Conservation (phyloP, 2,329 filamentous ascomycete species). For the Erysiphe pisi region DNA sequence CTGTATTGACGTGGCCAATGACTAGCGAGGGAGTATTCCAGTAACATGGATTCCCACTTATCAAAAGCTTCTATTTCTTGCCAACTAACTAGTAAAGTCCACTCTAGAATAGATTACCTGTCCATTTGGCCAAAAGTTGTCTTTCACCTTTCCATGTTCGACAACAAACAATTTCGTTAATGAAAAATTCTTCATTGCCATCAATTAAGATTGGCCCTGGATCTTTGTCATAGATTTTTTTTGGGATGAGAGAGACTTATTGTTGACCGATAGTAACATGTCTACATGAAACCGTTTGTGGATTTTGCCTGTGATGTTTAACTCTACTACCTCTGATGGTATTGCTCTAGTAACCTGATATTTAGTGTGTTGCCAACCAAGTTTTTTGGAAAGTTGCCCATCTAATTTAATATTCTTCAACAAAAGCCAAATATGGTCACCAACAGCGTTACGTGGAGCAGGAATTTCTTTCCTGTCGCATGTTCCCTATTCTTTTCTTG, state of each 20-base stretch:
- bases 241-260: constrained; percentile 10
- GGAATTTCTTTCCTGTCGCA: not conserved
- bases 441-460: not conserved
- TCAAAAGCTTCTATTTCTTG: not conserved
- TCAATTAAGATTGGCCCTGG: not conserved
- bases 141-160: constrained; percentile 21
- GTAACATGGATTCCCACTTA: constrained; percentile 1
- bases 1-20: not conserved
- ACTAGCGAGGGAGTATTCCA: not conserved
- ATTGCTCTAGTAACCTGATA: constrained; percentile 1
- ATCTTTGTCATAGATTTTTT: not conserved
- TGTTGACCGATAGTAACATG: not conserved
- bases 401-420: constrained; percentile 5
- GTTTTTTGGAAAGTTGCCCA: constrained; percentile 4
- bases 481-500: not conserved
- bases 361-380: constrained; percentile 19
- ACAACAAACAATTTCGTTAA: not conserved
- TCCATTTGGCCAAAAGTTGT: constrained; percentile 4
- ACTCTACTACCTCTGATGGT: not conserved
- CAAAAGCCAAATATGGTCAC: constrained; percentile 5
- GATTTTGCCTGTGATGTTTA: not conserved
- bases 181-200: constrained; percentile 5
- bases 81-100: constrained; percentile 1
- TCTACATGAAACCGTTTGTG: constrained; percentile 5
- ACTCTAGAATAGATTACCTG: not conserved